Evolutionary conservation across 371 early-diverging fungal genomes (phyloP).

Genomic region (Mortierella sp.): DNA sequence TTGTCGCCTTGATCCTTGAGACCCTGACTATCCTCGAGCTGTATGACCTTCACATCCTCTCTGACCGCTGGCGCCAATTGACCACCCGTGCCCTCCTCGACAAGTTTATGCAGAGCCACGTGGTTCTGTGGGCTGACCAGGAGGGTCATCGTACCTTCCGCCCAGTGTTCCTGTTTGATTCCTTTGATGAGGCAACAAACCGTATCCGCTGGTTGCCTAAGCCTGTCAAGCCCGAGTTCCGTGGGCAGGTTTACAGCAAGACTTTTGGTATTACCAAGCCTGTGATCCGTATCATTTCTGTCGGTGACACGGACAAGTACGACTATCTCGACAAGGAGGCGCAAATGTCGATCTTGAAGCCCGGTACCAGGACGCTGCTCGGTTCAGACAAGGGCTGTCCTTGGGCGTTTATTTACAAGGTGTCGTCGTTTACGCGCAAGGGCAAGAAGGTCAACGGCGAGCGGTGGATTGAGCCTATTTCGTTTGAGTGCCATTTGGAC

Average conservation of each 20-base stretch:
- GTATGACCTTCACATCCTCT: conserved; percentile 43
- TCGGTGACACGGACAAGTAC: conserved; percentile 53
- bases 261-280: conserved; percentile 56
- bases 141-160: conserved; percentile 55
- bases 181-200: conserved; percentile 58
- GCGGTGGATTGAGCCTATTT: conserved; percentile 52
- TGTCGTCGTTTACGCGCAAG: conserved; percentile 55
- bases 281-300: conserved; percentile 52
- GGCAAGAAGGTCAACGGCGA: conserved; percentile 54
- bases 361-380: conserved; percentile 46
- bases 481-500: conserved; percentile 54
- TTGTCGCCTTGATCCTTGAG: conserved; percentile 51
- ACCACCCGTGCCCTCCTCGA: conserved; percentile 49
- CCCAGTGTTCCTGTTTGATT: conserved; percentile 50
- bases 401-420: conserved; percentile 58
- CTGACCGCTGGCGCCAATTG: conserved; percentile 55
- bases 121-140: conserved; percentile 56
- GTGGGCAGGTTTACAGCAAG: conserved; percentile 57
- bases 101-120: conserved; percentile 45
- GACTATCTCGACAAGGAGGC: conserved; percentile 58
- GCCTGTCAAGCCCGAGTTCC: conserved; percentile 36
- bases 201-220: conserved; percentile 50
- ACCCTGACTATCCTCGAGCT: conserved; percentile 50
- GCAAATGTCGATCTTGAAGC: conserved; percentile 47
- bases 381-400: conserved; percentile 57